A percentile compares a stretch with the other conserved stretches of the same genome.
Evolutionary conservation across 306 rosid genomes (phyloP).

Genomic region (Begonia masoniana): DNA sequence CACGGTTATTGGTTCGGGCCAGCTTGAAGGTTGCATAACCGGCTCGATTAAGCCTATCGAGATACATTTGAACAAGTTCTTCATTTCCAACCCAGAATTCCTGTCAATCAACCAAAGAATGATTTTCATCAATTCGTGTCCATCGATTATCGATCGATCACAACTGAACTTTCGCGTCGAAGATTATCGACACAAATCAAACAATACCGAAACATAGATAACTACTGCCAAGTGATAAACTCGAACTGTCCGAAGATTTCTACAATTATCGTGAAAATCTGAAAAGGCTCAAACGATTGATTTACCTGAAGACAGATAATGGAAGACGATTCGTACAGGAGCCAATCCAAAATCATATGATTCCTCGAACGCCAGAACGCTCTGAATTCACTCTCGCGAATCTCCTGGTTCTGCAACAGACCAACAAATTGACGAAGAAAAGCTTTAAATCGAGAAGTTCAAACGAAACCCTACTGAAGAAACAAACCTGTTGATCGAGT

Average conservation of each 20-base stretch:
- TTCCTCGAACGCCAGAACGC: slow-evolving; percentile 76
- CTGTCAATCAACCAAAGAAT: slow-evolving; percentile 16
- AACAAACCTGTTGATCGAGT: slow-evolving; percentile 45
- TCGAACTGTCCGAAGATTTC: slow-evolving; percentile 35
- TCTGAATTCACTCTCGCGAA: slow-evolving; percentile 68
- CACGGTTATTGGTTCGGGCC: slow-evolving; percentile 90
- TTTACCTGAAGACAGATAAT: slow-evolving; percentile 96
- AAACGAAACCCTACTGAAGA: neutral
- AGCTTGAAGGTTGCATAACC: slow-evolving; percentile 75
- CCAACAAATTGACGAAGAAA: neutral
- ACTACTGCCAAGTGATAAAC: too few relatives aligned
- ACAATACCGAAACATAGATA: too few relatives aligned
- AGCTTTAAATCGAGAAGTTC: neutral
- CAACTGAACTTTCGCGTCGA: too few relatives aligned
- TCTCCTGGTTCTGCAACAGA: slow-evolving; percentile 43
- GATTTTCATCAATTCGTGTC: too few relatives aligned
- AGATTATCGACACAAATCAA: too few relatives aligned
- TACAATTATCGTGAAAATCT: slow-evolving; percentile 28
- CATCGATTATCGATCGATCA: too few relatives aligned
- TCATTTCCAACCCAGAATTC: slow-evolving; percentile 97
- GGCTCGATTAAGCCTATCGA: slow-evolving; percentile 54
- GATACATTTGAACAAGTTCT: slow-evolving; percentile 70
- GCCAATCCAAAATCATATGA: slow-evolving; percentile 69
- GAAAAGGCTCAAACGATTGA: slow-evolving; percentile 2
- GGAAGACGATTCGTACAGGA: slow-evolving; percentile 68